Evolutionary conservation across 495 filamentous ascomycete species (phyloP).

Genomic region (Neurospora sublineolata): DNA sequence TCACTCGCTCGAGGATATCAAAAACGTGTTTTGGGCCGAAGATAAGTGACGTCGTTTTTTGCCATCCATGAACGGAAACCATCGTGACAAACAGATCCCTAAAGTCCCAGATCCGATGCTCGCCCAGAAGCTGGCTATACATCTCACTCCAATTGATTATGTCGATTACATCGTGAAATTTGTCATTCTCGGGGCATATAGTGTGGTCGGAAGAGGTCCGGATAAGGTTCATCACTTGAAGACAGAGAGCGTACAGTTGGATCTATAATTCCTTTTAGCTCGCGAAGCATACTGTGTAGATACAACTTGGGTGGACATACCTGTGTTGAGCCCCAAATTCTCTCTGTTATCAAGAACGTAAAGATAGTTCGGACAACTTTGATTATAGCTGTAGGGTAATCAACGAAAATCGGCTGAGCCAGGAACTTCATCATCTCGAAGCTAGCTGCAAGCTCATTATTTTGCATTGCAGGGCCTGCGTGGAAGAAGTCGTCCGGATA

Average conservation of each 20-base stretch:
- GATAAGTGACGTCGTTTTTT: not conserved
- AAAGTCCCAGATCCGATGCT: constrained; percentile 13
- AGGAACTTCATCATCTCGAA: constrained; percentile 5
- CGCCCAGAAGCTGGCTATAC: constrained; percentile 4
- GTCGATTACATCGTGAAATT: not conserved
- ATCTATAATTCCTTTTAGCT: not conserved
- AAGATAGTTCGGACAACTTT: not conserved
- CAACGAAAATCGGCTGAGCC: not conserved
- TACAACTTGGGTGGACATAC: too few species aligned
- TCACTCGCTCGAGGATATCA: constrained; percentile 1
- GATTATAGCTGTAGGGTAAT: not conserved
- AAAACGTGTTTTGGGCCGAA: not conserved
- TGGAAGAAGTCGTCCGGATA: not conserved
- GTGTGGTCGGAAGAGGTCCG: not conserved
- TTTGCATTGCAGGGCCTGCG: not conserved
- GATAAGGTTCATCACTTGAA: constrained; percentile 1
- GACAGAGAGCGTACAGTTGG: constrained; percentile 2
- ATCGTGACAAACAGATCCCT: constrained; percentile 9
- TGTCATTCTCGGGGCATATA: not conserved
- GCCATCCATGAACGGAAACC: constrained; percentile 6
- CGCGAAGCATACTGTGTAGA: constrained; percentile 6
- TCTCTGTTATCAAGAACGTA: not conserved
- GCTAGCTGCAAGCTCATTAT: constrained; percentile 3
- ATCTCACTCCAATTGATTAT: constrained; percentile 5
- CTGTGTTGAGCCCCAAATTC: constrained; percentile 9